Percentiles rank a stretch among this genome's conserved stretches.
These are phyloP conservation scores for Geranium rotundifolium DNA, from an alignment of 345 rosid genomes.

Conservation along the genomic window DNA sequence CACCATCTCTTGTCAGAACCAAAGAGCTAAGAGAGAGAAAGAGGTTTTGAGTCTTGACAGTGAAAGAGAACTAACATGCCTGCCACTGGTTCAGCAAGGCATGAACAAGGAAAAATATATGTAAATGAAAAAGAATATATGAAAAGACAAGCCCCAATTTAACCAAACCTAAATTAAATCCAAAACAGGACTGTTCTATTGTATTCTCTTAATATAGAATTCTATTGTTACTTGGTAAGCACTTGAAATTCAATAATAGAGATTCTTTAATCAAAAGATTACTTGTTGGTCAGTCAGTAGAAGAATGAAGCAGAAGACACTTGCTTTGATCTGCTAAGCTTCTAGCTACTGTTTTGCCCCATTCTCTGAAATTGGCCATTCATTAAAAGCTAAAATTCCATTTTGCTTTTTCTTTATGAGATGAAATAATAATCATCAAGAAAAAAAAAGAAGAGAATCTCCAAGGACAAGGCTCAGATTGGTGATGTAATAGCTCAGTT, in stretches of 20 bases:
- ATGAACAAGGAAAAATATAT: too few relatives aligned
- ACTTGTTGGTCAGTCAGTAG: background rate
- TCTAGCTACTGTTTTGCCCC: background rate
- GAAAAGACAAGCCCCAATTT: slow-evolving; percentile 24
- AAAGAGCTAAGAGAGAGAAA: too few relatives aligned
- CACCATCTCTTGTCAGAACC: slow-evolving; percentile 20
- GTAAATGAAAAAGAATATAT: slow-evolving; percentile 22
- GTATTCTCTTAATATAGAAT: too few relatives aligned
- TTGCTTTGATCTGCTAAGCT: too few relatives aligned
- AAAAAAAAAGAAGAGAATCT: background rate
- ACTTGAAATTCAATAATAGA: background rate
- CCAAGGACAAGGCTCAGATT: too few relatives aligned
- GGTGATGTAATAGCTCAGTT: too few relatives aligned
- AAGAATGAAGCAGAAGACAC: too few relatives aligned
- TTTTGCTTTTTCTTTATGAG: background rate
- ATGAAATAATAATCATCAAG: background rate
- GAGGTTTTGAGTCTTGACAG: too few relatives aligned
- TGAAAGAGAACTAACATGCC: slow-evolving; percentile 31
- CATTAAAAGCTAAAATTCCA: background rate
- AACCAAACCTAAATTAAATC: slow-evolving; percentile 28
- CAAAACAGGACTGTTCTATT: slow-evolving; percentile 20
- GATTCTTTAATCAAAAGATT: background rate
- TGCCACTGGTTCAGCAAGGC: slow-evolving; percentile 38
- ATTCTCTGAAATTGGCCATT: background rate
- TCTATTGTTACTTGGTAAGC: background rate